Base-by-base conservation (phyloP, 192 early-diverging fungal genomes). In the Backusella australiensis region DNA sequence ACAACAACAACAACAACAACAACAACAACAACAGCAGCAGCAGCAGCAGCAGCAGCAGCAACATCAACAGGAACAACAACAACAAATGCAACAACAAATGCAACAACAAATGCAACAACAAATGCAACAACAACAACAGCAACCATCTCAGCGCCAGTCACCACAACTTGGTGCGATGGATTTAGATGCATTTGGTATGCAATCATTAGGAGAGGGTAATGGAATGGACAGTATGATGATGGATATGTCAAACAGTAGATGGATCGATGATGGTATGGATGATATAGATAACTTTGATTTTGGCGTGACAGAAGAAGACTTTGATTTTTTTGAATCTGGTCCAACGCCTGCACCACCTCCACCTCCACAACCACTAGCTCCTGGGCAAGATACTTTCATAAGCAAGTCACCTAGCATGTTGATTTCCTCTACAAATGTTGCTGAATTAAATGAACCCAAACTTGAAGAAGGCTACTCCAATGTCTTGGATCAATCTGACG, bases 281-380 rank as follows among this genome's bases (percentile, higher is more conserved):
- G 77, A 83, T 65, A 49, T 78, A 34, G 82, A 83, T 56, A 82
- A 69, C 15, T 74, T 83, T 26, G 82, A 78, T 73, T 59, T 80
- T 39, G 73, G 75, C n/a, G 78, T 83, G n/a, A 83, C 82, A 6
- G 82, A 83, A 38, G 82, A 80, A 68, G 82, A 83, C 73, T 83
- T 77, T 23, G 44, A 80, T 26, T 83, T 80, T 78, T 83, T 80
- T 41, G 79, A 78, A 26, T 77, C 80, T 38, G 74, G 39, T 7
- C 70, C 71, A 38, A 53, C 71, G 53, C 32, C 14, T 49, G 38
- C 39, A 14, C 21, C 15, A 17, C 17, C 32, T 32, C 32, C 67
- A 67, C 9, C 4, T 0, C 15, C 32, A 68, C 1, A 2, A 21
- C 34, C 35, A 21, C 4, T 34, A 68, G 26, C 15, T 5, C 63